Conservation (phyloP, 2,329 filamentous ascomycete genomes). For the Chaetomium sp. region DNA sequence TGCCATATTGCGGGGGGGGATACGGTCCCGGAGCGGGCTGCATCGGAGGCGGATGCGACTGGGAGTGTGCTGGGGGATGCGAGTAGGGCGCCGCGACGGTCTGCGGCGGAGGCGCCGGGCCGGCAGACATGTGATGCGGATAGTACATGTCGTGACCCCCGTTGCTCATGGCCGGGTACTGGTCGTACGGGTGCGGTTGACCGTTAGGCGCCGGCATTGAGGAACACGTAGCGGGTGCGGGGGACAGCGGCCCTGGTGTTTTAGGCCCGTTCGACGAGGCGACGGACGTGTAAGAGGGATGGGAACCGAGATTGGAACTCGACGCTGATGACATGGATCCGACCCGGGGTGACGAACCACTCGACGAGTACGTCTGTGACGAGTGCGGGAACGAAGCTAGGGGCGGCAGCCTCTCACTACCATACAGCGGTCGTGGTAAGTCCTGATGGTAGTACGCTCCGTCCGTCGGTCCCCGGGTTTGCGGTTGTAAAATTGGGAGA, state of each 20-base stretch:
- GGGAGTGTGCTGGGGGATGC: slow-evolving; percentile 43
- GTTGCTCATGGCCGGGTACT: slow-evolving; percentile 69
- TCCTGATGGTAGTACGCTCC: slow-evolving; percentile 63
- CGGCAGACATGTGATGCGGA: slow-evolving; percentile 68
- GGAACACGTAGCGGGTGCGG: slow-evolving; percentile 51
- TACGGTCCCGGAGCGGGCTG: slow-evolving; percentile 68
- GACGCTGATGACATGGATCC: slow-evolving; percentile 62
- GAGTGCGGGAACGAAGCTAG: slow-evolving; percentile 59
- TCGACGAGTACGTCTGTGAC: slow-evolving; percentile 64
- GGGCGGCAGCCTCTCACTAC: slow-evolving; percentile 66
- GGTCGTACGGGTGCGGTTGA: slow-evolving; percentile 37
- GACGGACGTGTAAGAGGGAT: slow-evolving; percentile 49
- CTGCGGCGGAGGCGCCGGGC: slow-evolving; percentile 67
- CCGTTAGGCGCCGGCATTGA: slow-evolving; percentile 36
- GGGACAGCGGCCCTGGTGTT: slow-evolving; percentile 57
- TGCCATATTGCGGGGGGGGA: slow-evolving; percentile 54
- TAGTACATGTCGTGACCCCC: slow-evolving; percentile 80
- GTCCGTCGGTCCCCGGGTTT: slow-evolving; percentile 71
- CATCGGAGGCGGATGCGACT: slow-evolving; percentile 57
- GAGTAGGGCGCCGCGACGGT: slow-evolving; percentile 69
- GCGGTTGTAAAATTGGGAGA: slow-evolving; percentile 79
- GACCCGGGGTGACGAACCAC: slow-evolving; percentile 67
- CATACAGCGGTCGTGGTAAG: slow-evolving; percentile 58
- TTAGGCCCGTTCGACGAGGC: slow-evolving; percentile 60
- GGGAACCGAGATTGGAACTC: slow-evolving; percentile 46